Evolutionary conservation across 225 moss, liverwort and hornwort genomes (phyloP).

Genomic region (Physcomitrellopsis africana): DNA sequence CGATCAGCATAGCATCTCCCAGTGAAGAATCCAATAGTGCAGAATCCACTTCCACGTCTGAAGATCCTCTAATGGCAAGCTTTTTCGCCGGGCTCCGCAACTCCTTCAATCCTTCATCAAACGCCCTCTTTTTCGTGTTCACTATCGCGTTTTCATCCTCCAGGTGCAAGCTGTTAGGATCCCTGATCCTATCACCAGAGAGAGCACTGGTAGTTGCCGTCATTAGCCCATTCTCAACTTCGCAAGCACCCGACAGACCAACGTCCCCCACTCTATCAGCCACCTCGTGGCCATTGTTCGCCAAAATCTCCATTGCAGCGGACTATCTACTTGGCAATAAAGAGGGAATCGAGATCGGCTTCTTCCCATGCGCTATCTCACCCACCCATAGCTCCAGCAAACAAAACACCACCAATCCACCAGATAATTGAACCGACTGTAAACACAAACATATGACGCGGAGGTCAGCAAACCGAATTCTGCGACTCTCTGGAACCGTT

Average conservation of each 20-base stretch:
- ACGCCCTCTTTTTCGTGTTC: conserved; percentile 39
- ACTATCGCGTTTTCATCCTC: conserved; percentile 37
- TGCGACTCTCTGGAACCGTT: neutral
- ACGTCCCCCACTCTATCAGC: conserved; percentile 29
- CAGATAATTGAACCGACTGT: conserved; percentile 26
- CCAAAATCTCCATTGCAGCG: conserved; percentile 41
- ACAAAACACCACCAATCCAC: conserved; percentile 3
- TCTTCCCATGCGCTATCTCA: conserved; percentile 30
- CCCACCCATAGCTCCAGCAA: conserved; percentile 16
- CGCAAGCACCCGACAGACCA: conserved; percentile 25
- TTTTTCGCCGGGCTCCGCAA: conserved; percentile 46
- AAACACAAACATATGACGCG: conserved; percentile 23
- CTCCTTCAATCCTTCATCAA: conserved; percentile 39
- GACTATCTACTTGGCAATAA: conserved; percentile 16
- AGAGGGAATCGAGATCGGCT: conserved; percentile 19
- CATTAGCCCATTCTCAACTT: conserved; percentile 32
- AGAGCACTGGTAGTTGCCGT: conserved; percentile 21
- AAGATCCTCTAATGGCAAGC: conserved; percentile 38
- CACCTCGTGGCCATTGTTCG: conserved; percentile 32
- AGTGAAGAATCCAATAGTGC: conserved; percentile 3
- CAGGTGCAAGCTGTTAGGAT: conserved; percentile 30
- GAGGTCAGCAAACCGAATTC: conserved; percentile 20
- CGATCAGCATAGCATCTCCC: conserved; percentile 38
- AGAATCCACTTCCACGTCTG: conserved; percentile 38
- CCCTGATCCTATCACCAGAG: conserved; percentile 22